Conservation (phyloP, 2,329 filamentous ascomycete species). For the Xylaria multiplex region DNA sequence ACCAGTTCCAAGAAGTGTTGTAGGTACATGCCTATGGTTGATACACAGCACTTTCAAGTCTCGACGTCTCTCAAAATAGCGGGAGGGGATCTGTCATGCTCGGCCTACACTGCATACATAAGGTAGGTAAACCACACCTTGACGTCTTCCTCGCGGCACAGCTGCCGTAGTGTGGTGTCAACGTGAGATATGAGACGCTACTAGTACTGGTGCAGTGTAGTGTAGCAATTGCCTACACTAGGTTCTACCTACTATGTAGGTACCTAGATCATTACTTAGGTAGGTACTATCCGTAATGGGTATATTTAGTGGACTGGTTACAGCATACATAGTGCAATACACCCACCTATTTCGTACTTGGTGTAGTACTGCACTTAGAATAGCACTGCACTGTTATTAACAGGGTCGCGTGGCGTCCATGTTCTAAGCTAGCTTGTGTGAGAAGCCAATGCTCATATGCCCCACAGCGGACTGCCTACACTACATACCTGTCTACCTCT, state of each 20-base stretch:
- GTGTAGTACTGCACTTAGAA: conserved; percentile 3
- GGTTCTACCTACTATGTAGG: no score
- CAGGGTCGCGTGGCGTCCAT: conserved; percentile 11
- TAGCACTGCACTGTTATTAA: conserved; percentile 4
- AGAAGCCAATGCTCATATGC: neutral
- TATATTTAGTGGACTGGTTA: no score
- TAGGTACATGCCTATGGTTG: neutral
- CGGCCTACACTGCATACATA: neutral
- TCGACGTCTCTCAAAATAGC: no score
- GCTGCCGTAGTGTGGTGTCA: no score
- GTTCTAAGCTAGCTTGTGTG: neutral
- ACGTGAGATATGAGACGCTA: no score
- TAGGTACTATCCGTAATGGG: no score
- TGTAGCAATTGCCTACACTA: no score
- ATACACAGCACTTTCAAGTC: neutral
- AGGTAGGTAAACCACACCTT: neutral
- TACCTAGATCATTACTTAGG: neutral
- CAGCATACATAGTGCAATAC: neutral
- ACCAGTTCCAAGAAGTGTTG: neutral
- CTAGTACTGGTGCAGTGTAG: no score
- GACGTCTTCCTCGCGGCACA: neutral
- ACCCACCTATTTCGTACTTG: conserved; percentile 3
- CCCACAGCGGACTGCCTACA: no score
- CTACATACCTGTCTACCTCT: no score
- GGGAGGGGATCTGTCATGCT: neutral